These are phyloP conservation scores for Agastache rugosa DNA, from an alignment of 257 asterid species.

Conservation along the genomic window DNA sequence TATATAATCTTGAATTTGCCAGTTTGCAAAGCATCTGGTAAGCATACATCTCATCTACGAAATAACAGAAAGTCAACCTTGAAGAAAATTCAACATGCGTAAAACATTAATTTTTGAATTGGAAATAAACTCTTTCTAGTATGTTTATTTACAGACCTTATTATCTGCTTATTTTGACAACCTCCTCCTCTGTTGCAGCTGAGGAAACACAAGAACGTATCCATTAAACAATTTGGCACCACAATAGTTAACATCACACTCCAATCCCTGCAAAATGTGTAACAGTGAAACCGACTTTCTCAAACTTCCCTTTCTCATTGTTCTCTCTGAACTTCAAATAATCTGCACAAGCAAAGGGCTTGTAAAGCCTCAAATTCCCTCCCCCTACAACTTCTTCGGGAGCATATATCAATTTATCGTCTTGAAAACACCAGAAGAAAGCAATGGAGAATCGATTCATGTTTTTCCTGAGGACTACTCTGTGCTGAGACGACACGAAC, in stretches of 20 bases:
- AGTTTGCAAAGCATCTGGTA: conserved; percentile 19
- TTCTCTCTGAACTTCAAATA: conserved; percentile 62
- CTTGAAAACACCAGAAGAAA: conserved; percentile 74
- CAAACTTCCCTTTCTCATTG: conserved; percentile 61
- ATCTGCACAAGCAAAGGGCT: conserved; percentile 61
- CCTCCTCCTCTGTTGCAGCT: background rate
- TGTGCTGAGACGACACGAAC: conserved; percentile 64
- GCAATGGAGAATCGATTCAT: conserved; percentile 58
- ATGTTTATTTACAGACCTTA: background rate
- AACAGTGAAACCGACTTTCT: conserved; percentile 65
- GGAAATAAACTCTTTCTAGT: background rate
- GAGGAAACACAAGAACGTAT: conserved; percentile 28
- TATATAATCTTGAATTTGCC: conserved; percentile 15
- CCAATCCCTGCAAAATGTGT: conserved; percentile 64
- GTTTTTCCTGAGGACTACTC: conserved; percentile 51
- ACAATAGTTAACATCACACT: conserved; percentile 1
- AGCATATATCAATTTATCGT: conserved; percentile 46
- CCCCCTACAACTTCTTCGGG: conserved; percentile 56
- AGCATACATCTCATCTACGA: conserved; percentile 29
- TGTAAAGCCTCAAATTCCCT: conserved; percentile 55
- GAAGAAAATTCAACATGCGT: background rate
- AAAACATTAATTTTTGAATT: background rate
- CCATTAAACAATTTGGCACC: background rate
- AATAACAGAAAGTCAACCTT: conserved; percentile 20
- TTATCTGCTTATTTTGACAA: background rate